Percentiles rank a stretch among this genome's conserved stretches.
phyloP scores from a whole-genome alignment of 257 asterid genomes.

The Fraxinus americana region DNA sequence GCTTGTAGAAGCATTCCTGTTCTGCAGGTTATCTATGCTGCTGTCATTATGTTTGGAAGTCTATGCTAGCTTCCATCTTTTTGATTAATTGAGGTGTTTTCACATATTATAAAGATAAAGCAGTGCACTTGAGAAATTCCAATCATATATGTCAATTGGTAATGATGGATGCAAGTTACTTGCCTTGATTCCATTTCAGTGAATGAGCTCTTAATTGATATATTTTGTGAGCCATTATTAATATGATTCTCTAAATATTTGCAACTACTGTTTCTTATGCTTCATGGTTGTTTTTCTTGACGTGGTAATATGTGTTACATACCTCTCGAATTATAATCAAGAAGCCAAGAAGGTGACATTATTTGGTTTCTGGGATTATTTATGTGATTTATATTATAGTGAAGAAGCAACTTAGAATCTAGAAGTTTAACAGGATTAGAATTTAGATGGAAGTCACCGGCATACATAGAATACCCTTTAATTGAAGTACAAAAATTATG shows the following conservation, averaged over 20 bases:
- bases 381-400: background rate
- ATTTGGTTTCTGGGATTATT: background rate
- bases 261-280: conserved; percentile 11
- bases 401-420: background rate
- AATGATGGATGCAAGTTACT: background rate
- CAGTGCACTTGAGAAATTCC: conserved; percentile 4
- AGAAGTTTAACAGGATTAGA: background rate
- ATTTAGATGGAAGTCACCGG: background rate
- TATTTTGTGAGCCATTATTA: background rate
- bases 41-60: background rate
- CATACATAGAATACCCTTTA: background rate
- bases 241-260: background rate
- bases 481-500: background rate
- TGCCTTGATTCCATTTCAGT: background rate
- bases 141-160: background rate
- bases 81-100: background rate
- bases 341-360: no score
- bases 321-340: background rate
- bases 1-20: background rate
- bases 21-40: conserved; percentile 2
- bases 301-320: background rate
- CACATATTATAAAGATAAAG: conserved; percentile 2
- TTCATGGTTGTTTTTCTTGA: background rate
- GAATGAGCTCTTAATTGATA: conserved; percentile 5
- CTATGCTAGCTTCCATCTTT: background rate